Conservation (phyloP, 2,329 filamentous ascomycete species). For the Colletotrichum lupini region DNA sequence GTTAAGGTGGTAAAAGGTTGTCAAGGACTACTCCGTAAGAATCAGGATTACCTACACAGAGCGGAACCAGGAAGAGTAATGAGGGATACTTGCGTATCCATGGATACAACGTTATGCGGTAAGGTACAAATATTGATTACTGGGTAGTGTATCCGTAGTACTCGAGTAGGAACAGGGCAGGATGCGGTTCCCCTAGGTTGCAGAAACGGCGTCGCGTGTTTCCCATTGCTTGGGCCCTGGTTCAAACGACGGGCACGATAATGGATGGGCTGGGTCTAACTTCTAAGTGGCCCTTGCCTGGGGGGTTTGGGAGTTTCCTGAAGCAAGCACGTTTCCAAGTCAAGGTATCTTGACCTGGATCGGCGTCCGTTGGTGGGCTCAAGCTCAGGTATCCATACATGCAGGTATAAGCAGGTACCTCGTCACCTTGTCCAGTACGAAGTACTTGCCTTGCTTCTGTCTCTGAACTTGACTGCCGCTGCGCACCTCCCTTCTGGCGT, state of each 20-base stretch:
- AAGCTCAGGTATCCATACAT: not conserved
- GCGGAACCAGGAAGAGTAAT: not conserved
- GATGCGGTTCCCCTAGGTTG: not conserved
- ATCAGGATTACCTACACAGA: too few species aligned
- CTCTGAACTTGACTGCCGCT: not conserved
- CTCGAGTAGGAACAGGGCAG: too few species aligned
- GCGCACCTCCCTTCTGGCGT: not conserved
- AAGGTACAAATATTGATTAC: too few species aligned
- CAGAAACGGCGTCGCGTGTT: not conserved
- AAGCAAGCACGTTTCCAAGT: slow-evolving; percentile 31
- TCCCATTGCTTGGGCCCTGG: not conserved
- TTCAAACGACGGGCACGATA: not conserved
- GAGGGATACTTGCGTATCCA: not conserved
- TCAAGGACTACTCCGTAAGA: not conserved
- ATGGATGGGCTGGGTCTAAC: not conserved
- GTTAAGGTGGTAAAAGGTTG: not conserved
- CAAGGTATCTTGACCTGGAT: slow-evolving; percentile 20
- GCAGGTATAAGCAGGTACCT: not conserved
- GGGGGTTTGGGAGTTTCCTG: not conserved
- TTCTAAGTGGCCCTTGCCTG: slow-evolving; percentile 14
- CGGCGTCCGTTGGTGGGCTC: not conserved
- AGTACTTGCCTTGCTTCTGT: not conserved
- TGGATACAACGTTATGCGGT: not conserved
- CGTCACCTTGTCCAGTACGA: not conserved
- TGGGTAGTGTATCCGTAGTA: too few species aligned